These are phyloP conservation scores for Francoa sonchifolia DNA, from an alignment of 441 rosid genomes.

Conservation along the genomic window DNA sequence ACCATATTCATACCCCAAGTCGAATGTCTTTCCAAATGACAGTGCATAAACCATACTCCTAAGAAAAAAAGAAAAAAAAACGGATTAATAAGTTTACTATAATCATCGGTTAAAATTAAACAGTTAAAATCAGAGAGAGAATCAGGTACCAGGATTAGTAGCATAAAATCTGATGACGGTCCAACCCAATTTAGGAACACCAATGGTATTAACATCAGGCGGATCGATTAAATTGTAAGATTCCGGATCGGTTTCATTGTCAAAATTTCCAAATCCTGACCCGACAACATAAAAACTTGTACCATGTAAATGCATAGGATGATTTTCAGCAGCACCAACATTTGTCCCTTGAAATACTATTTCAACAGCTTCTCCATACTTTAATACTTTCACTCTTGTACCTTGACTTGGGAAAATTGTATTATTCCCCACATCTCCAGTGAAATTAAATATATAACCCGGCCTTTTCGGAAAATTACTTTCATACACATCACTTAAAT, in stretches of 20 bases:
- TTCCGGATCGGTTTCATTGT: conserved; percentile 23
- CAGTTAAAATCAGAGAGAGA: background rate
- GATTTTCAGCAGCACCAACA: conserved; percentile 23
- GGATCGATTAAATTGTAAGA: conserved; percentile 30
- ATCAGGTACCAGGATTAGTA: conserved; percentile 26
- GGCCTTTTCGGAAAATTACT: conserved; percentile 19
- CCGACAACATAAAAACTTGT: conserved; percentile 34
- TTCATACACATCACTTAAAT: conserved; percentile 8
- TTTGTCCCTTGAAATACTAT: conserved; percentile 34
- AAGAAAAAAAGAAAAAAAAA: background rate
- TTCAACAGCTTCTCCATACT: conserved; percentile 24
- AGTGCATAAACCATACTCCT: conserved; percentile 32
- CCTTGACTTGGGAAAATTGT: conserved; percentile 18
- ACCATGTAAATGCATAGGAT: conserved; percentile 42
- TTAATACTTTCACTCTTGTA: conserved; percentile 16
- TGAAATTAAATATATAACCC: conserved; percentile 11
- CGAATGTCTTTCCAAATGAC: conserved; percentile 25
- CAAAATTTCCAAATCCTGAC: conserved; percentile 21
- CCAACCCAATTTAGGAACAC: conserved; percentile 31
- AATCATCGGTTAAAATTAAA: background rate
- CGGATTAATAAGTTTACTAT: background rate
- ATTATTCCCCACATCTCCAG: conserved; percentile 12
- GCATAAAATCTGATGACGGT: conserved; percentile 28
- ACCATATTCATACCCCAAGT: conserved; percentile 52
- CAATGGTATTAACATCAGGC: conserved; percentile 24